Evolutionary conservation across 2,329 filamentous ascomycete genomes (phyloP).

Genomic region (Atkinsonella texensis): DNA sequence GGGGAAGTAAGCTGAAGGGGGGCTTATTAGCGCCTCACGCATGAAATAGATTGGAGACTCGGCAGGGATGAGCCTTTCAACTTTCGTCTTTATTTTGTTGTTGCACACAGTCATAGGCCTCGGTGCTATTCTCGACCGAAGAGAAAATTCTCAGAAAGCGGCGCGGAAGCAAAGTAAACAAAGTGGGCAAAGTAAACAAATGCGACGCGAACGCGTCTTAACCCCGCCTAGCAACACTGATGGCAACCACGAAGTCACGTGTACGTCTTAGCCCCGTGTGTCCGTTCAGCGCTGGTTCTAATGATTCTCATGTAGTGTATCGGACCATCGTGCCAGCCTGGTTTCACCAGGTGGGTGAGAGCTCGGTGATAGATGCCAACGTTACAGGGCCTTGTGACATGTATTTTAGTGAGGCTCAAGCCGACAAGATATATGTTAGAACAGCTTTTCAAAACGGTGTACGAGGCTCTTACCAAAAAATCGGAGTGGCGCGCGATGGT

Average conservation of each 20-base stretch:
- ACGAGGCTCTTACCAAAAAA: too few relatives aligned
- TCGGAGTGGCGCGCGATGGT: too few relatives aligned
- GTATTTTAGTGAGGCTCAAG: too few relatives aligned
- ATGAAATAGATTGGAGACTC: conserved; percentile 16
- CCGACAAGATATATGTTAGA: too few relatives aligned
- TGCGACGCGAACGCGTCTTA: conserved; percentile 7
- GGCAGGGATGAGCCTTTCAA: conserved; percentile 5
- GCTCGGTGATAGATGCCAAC: too few relatives aligned
- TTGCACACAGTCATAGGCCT: neutral
- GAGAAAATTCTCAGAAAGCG: neutral
- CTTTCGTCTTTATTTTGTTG: neutral
- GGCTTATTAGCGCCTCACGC: conserved; percentile 12
- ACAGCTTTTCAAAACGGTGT: too few relatives aligned
- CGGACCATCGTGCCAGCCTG: too few relatives aligned
- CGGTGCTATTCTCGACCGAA: neutral
- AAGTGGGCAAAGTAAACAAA: conserved; percentile 18
- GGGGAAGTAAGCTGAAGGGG: conserved; percentile 13
- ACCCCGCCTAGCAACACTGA: conserved; percentile 10
- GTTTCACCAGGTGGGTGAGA: too few relatives aligned
- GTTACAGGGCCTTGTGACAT: too few relatives aligned
- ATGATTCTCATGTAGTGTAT: too few relatives aligned
- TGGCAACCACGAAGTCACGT: conserved; percentile 11
- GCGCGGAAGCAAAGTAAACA: conserved; percentile 12
- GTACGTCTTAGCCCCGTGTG: neutral
- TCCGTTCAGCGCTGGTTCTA: too few relatives aligned